A percentile compares a stretch with the other conserved stretches of the same genome.
phyloP scores from a whole-genome alignment of 768 basidiomycete genomes.

The Kondoa malvinella region DNA sequence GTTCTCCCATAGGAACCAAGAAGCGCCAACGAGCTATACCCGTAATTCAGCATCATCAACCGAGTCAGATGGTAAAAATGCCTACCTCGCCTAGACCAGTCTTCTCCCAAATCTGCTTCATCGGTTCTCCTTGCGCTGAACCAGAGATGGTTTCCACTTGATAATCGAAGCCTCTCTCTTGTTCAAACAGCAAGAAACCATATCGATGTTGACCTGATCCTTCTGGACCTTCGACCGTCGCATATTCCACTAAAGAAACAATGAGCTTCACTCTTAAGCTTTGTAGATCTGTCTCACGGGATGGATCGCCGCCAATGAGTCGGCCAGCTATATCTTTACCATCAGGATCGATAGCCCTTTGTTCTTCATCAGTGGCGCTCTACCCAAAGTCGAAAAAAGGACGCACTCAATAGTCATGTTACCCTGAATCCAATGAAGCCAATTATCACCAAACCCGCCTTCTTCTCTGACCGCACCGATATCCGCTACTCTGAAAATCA shows the following conservation, averaged over 20 bases:
- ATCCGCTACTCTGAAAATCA: too few relatives aligned
- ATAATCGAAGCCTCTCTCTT: background rate
- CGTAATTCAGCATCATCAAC: too few relatives aligned
- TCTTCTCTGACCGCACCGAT: background rate
- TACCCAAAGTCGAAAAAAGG: background rate
- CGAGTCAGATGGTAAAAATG: too few relatives aligned
- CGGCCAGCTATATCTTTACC: background rate
- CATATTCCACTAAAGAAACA: background rate
- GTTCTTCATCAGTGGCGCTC: background rate
- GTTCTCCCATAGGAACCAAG: background rate
- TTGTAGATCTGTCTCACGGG: background rate
- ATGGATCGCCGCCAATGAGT: background rate
- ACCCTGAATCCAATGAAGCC: background rate
- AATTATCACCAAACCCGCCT: background rate
- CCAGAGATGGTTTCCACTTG: background rate
- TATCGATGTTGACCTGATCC: background rate
- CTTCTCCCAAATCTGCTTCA: background rate
- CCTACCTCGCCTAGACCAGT: background rate
- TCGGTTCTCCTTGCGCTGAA: background rate
- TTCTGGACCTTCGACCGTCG: background rate
- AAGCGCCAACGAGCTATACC: background rate
- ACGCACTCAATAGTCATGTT: background rate
- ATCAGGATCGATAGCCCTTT: background rate
- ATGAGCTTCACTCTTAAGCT: too few relatives aligned
- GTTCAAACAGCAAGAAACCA: background rate